Base-by-base conservation (phyloP, 768 basidiomycete genomes). In the Scleroderma bovista region DNA sequence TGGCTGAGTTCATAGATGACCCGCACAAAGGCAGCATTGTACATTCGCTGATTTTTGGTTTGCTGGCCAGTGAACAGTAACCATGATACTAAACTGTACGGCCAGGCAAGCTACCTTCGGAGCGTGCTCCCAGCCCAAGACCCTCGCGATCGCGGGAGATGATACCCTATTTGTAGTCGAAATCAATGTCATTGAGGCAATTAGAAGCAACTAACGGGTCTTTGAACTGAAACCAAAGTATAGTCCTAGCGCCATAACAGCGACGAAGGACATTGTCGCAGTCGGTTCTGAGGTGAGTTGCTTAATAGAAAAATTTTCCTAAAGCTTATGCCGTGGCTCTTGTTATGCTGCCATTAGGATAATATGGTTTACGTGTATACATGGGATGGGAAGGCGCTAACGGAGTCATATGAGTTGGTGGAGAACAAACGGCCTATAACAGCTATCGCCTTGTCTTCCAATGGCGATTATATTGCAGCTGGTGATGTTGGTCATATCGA, bases 11-110 rank as follows among this genome's bases (percentile, higher is more conserved):
- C 45, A 75, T 76, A 12, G 83, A 86, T 48, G 77, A 63, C 53
- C 77, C 80, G 3, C 89, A 93, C 64, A 82, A 78, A 60, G 89
- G 88, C 40, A 83, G 77, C 57, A 80, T 88, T 49, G 88, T 90
- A 65, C 57, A 86, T 76, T 15, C 46, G 22, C 13, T 10, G 48
- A 13, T 6, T 47, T 15, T 17, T 24, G 39, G 29, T 40, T 3
- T 34, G 4, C 11, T 17, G 26, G 31, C 15, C 26, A 3, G 43
- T 40, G 47, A 37, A 23, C 3, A 20, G 32, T 37, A 16, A 37
- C 39, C 3, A 23, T 15, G 24, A 19, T 44, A 19, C 42, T 41
- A 19, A 36, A 8, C 11, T 51, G 41, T 23, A 19, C 31, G 38
- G 26, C 51, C 50, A 88, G 86, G 15, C 70, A 74, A 23, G 77